A percentile compares a stretch with the other conserved stretches of the same genome.
Evolutionary conservation across 1,284 basidiomycete species (phyloP).

Genomic region (Chondrostereum purpureum): DNA sequence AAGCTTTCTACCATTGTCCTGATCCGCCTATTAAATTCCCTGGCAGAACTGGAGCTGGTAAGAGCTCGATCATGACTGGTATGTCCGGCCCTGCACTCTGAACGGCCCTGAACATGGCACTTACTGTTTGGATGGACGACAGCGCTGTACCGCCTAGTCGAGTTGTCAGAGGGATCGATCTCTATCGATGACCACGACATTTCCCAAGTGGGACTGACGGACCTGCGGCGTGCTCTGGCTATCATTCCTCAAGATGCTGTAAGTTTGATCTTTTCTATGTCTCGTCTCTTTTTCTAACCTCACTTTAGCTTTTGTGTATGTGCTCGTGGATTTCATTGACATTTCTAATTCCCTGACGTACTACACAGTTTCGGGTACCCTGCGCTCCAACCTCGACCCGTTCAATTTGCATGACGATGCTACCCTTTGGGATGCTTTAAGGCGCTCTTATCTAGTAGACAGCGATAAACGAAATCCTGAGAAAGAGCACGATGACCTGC

Average conservation of each 20-base stretch:
- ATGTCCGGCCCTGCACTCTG: no score
- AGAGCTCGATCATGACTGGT: constrained; percentile 62
- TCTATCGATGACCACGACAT: constrained; percentile 63
- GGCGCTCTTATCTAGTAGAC: constrained; percentile 71
- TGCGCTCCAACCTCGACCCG: constrained; percentile 79
- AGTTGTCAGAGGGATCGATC: constrained; percentile 60
- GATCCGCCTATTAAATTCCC: not conserved
- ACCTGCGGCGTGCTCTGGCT: constrained; percentile 62
- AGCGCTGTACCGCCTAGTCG: constrained; percentile 55
- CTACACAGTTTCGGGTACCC: constrained; percentile 63
- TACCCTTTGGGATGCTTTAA: constrained; percentile 77
- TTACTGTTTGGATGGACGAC: constrained; percentile 12
- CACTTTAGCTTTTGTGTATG: constrained; percentile 17
- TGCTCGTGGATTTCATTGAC: not conserved
- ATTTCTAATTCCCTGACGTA: constrained; percentile 11
- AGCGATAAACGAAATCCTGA: constrained; percentile 33
- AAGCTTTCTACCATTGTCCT: constrained; percentile 9
- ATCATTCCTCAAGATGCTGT: constrained; percentile 91
- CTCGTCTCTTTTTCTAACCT: constrained; percentile 6
- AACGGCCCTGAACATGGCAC: constrained; percentile 18
- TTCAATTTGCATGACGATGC: constrained; percentile 73
- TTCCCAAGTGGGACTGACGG: constrained; percentile 58
- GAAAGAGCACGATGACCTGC: constrained; percentile 13
- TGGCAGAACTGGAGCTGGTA: constrained; percentile 68
- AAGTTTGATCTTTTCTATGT: constrained; percentile 20